These are phyloP conservation scores for Moesziomyces parantarcticus DNA, from an alignment of 1,284 basidiomycete genomes.

Conservation along the genomic window DNA sequence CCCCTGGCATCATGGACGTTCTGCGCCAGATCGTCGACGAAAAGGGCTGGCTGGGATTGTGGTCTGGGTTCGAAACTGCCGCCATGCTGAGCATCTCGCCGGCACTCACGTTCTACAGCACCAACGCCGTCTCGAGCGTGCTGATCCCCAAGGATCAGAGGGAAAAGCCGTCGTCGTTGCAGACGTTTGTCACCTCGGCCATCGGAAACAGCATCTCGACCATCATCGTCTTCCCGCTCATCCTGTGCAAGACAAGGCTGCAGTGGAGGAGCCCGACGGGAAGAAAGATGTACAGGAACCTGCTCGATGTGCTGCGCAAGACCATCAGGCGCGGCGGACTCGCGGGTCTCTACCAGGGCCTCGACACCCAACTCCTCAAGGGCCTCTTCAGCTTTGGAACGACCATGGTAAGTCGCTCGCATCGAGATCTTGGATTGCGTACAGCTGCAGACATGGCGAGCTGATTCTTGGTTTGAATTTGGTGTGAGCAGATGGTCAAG, in stretches of 20 bases:
- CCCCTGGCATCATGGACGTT: conserved; percentile 58
- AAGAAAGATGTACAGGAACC: conserved; percentile 53
- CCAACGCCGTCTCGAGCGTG: conserved; percentile 53
- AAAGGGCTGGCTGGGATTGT: conserved; percentile 67
- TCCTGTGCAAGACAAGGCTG: conserved; percentile 69
- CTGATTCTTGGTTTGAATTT: conserved; percentile 1
- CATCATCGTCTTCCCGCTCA: conserved; percentile 68
- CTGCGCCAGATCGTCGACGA: conserved; percentile 66
- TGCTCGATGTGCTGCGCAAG: conserved; percentile 57
- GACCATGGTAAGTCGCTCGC: conserved; percentile 49
- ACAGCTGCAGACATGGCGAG: neutral
- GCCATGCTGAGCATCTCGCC: conserved; percentile 68
- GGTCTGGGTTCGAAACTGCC: conserved; percentile 68
- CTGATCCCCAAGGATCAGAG: conserved; percentile 50
- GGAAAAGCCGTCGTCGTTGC: conserved; percentile 52
- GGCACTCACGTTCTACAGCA: conserved; percentile 69
- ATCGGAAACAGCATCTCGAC: conserved; percentile 69
- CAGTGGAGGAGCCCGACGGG: conserved; percentile 68
- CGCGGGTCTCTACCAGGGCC: conserved; percentile 56
- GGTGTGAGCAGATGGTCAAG: conserved; percentile 50
- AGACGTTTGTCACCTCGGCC: conserved; percentile 70
- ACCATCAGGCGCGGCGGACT: conserved; percentile 49
- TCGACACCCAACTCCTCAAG: conserved; percentile 60
- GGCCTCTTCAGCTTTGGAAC: conserved; percentile 58
- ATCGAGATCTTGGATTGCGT: no score